Evolutionary conservation across 352 stramenopile genomes (phyloP).

Genomic region (Detonula confervacea): DNA sequence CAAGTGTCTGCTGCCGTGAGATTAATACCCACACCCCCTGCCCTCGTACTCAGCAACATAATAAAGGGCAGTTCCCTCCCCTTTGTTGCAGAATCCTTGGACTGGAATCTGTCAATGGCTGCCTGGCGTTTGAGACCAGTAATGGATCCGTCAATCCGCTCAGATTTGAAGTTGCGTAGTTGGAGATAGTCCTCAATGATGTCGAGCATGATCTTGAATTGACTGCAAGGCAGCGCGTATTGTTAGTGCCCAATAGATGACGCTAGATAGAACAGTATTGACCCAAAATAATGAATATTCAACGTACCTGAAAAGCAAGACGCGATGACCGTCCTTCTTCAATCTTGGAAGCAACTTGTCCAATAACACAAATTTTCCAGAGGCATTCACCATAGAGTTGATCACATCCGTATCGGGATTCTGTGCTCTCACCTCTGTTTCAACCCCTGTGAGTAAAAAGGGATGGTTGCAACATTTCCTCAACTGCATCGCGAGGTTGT

Average conservation of each 20-base stretch:
- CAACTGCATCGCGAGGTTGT: conserved; percentile 99
- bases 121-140: conserved; percentile 94
- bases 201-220: conserved; percentile 99
- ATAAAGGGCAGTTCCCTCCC: conserved; percentile 90
- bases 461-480: conserved; percentile 99
- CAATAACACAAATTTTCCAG: conserved; percentile 97
- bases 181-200: conserved; percentile 98
- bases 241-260: too few relatives aligned
- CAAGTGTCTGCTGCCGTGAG: conserved; percentile 97
- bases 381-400: conserved; percentile 89
- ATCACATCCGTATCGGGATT: conserved; percentile 84
- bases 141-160: conserved; percentile 98
- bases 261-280: too few relatives aligned
- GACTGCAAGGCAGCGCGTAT: too few relatives aligned
- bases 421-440: conserved; percentile 72
- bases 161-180: conserved; percentile 91
- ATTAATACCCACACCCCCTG: conserved; percentile 96
- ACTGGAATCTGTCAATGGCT: conserved; percentile 96
- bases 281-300: too few relatives aligned
- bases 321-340: conserved; percentile 93
- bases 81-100: conserved; percentile 90
- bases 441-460: conserved; percentile 96
- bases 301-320: conserved; percentile 99
- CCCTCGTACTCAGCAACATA: conserved; percentile 98
- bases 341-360: conserved; percentile 98